These are phyloP conservation scores for Linnemannia elongata DNA, from an alignment of 192 early-diverging fungal species.

Conservation along the genomic window DNA sequence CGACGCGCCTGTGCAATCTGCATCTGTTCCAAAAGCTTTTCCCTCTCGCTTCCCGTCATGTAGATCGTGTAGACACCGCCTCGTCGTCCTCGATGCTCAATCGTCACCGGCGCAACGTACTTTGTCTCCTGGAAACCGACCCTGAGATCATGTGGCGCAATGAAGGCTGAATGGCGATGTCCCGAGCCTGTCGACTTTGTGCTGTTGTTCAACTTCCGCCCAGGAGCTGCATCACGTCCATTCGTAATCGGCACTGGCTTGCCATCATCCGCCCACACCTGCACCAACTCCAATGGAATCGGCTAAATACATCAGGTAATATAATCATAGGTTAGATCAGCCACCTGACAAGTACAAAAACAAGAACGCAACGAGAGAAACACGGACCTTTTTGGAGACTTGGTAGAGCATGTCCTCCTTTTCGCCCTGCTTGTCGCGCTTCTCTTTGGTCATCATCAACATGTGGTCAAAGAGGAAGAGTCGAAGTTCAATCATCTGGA, in stretches of 20 bases:
- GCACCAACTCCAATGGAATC: constrained; percentile 84
- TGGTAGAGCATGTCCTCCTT: constrained; percentile 67
- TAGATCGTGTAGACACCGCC: constrained; percentile 39
- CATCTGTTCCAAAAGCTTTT: constrained; percentile 42
- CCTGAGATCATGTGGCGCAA: constrained; percentile 9
- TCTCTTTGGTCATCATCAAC: constrained; percentile 81
- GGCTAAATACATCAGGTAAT: constrained; percentile 63
- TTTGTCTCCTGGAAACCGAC: constrained; percentile 55
- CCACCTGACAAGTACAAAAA: neutral
- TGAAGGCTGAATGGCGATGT: constrained; percentile 42
- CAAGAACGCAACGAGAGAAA: neutral
- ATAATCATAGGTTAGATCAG: neutral
- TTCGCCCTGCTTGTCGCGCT: constrained; percentile 64
- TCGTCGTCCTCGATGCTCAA: constrained; percentile 46
- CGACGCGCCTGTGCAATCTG: constrained; percentile 54
- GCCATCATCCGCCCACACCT: constrained; percentile 67
- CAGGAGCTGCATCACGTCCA: constrained; percentile 29
- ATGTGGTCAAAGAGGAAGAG: constrained; percentile 93
- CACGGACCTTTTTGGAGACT: constrained; percentile 49
- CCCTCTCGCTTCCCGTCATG: constrained; percentile 34
- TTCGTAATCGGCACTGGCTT: constrained; percentile 9
- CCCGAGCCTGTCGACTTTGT: constrained; percentile 45
- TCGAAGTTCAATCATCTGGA: constrained; percentile 76
- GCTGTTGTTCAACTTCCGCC: constrained; percentile 39
- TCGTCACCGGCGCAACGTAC: constrained; percentile 37